Conservation (phyloP, 2,329 filamentous ascomycete genomes). For the Cladosporium sp. region DNA sequence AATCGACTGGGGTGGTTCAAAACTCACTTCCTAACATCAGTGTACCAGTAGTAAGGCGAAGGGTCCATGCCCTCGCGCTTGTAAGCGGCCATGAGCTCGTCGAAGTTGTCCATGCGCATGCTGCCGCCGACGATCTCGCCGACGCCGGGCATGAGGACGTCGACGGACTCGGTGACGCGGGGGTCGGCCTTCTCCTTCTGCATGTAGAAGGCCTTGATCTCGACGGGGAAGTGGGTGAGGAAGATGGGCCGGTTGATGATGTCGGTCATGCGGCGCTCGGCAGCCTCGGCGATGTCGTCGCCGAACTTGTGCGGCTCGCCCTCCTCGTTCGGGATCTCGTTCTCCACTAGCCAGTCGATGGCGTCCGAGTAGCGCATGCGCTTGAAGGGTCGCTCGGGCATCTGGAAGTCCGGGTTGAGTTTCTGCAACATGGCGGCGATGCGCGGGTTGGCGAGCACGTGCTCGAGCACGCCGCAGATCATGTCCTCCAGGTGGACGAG, state of each 20-base stretch:
- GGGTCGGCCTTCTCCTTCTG: slow-evolving; percentile 72
- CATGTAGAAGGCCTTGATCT: slow-evolving; percentile 99
- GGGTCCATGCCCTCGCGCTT: slow-evolving; percentile 79
- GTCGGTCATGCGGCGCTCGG: slow-evolving; percentile 95
- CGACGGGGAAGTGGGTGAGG: slow-evolving; percentile 91
- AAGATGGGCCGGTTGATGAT: slow-evolving; percentile 93
- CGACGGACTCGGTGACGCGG: slow-evolving; percentile 87
- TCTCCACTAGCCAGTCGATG: slow-evolving; percentile 85
- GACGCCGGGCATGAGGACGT: slow-evolving; percentile 83
- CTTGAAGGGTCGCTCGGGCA: slow-evolving; percentile 77
- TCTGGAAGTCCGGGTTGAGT: slow-evolving; percentile 85
- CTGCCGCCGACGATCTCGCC: slow-evolving; percentile 94
- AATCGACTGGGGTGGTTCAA: slow-evolving; percentile 28
- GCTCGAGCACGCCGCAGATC: slow-evolving; percentile 78
- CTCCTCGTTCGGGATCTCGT: slow-evolving; percentile 90
- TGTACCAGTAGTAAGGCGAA: slow-evolving; percentile 95
- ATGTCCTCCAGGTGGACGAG: slow-evolving; percentile 80
- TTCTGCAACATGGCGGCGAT: slow-evolving; percentile 69
- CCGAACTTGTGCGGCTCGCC: slow-evolving; percentile 85
- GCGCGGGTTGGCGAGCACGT: slow-evolving; percentile 65
- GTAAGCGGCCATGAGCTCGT: slow-evolving; percentile 84
- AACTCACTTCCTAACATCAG: slow-evolving; percentile 74
- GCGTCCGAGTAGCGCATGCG: slow-evolving; percentile 94
- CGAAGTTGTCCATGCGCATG: slow-evolving; percentile 91
- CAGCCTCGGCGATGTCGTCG: slow-evolving; percentile 96